phyloP scores from a whole-genome alignment of 1,284 basidiomycete genomes.

The Fistulina hepatica region DNA sequence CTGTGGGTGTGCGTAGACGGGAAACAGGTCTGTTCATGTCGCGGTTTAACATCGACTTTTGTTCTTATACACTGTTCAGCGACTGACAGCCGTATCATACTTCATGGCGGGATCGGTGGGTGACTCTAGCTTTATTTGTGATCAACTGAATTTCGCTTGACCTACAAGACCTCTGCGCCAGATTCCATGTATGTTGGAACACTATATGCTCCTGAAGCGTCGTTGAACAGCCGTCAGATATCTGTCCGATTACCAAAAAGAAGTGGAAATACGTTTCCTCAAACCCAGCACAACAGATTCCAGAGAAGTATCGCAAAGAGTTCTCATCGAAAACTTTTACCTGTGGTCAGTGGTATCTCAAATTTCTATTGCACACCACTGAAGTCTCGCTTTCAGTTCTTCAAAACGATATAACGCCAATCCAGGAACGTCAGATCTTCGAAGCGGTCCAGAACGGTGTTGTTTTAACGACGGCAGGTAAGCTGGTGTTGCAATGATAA shows the following conservation, averaged over 20 bases:
- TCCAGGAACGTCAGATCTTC: conserved; percentile 60
- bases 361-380: neutral
- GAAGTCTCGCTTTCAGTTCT: conserved; percentile 35
- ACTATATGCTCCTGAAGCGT: conserved; percentile 34
- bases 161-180: conserved; percentile 11
- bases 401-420: conserved; percentile 37
- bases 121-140: neutral
- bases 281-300: conserved; percentile 42
- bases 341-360: conserved; percentile 37
- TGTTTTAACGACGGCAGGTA: conserved; percentile 55
- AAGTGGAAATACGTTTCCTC: no score
- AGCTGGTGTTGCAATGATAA: conserved; percentile 7
- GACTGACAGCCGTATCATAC: conserved; percentile 16
- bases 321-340: conserved; percentile 48
- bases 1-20: conserved; percentile 63
- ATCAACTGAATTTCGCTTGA: conserved; percentile 2
- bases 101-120: neutral
- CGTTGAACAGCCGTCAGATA: conserved; percentile 28
- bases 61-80: neutral
- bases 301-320: conserved; percentile 33
- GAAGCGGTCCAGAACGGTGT: conserved; percentile 70
- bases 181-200: conserved; percentile 42
- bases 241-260: no score
- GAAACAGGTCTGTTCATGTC: conserved; percentile 39
- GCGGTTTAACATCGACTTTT: neutral